Evolutionary conservation across 106 monocot species (phyloP).

Genomic region (Allium sativum): DNA sequence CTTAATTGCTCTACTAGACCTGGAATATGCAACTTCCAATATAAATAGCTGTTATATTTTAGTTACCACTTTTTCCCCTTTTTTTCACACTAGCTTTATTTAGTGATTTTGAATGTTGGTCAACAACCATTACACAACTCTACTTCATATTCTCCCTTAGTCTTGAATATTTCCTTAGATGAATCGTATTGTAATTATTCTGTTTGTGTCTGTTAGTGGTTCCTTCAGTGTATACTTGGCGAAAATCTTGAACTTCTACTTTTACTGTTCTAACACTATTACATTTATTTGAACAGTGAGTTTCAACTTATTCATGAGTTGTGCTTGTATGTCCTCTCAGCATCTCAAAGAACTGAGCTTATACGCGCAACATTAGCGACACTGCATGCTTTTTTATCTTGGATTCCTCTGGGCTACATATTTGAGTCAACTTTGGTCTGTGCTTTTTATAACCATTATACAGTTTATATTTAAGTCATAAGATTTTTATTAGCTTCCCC

Average conservation of each 20-base stretch:
- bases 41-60: too few species aligned
- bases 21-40: too few species aligned
- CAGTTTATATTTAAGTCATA: background rate
- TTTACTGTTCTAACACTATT: background rate
- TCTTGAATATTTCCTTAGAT: background rate
- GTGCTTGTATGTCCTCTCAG: constrained; percentile 88
- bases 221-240: background rate
- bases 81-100: too few species aligned
- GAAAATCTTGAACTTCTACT: background rate
- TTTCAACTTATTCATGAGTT: constrained; percentile 99
- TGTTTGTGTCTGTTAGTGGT: background rate
- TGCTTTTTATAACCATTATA: background rate
- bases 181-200: background rate
- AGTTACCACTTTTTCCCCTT: too few species aligned
- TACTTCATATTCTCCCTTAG: background rate
- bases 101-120: too few species aligned
- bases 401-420: constrained; percentile 97
- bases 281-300: constrained; percentile 43
- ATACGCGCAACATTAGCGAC: constrained; percentile 88
- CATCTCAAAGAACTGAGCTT: constrained; percentile 89
- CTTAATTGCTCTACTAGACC: too few species aligned
- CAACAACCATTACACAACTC: too few species aligned
- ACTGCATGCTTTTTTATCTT: constrained; percentile 95
- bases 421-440: constrained; percentile 96
- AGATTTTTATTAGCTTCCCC: background rate